These are phyloP conservation scores for Mortierella sp. DNA, from an alignment of 371 early-diverging fungal species.

Conservation along the genomic window DNA sequence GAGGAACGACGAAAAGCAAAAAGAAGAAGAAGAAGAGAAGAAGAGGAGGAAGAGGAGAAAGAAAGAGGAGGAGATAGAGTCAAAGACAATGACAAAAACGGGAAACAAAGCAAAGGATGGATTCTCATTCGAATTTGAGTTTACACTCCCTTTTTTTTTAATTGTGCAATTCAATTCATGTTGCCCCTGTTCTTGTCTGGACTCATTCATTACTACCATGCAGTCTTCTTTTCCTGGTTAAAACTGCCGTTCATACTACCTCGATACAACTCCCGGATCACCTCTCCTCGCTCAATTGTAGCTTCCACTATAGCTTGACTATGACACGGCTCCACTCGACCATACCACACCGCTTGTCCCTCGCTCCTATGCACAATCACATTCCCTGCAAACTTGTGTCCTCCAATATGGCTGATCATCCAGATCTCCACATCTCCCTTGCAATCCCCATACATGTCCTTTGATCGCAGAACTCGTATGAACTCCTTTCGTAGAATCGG, in stretches of 20 bases:
- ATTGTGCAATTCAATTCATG: background rate
- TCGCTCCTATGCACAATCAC: conserved; percentile 72
- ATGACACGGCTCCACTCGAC: conserved; percentile 73
- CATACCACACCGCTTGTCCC: conserved; percentile 76
- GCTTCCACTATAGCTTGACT: conserved; percentile 67
- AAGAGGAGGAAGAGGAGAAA: conserved; percentile 1
- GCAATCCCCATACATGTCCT: conserved; percentile 66
- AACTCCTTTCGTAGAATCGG: conserved; percentile 80
- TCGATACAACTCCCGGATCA: conserved; percentile 72
- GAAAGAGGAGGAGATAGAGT: conserved; percentile 3
- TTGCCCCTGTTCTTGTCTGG: too few relatives aligned
- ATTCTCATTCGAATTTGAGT: background rate
- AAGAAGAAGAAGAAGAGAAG: background rate
- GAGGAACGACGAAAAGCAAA: background rate
- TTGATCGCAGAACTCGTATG: conserved; percentile 66
- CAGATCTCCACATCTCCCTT: conserved; percentile 65
- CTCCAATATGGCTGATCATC: conserved; percentile 80
- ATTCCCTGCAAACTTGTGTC: conserved; percentile 87
- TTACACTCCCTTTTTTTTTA: background rate
- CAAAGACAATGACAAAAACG: background rate
- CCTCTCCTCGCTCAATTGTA: conserved; percentile 66
- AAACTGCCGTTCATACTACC: conserved; percentile 71
- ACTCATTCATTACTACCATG: conserved; percentile 23
- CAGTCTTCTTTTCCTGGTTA: conserved; percentile 45
- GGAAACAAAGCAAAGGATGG: background rate